These are phyloP conservation scores for Acacia pycnantha DNA, from an alignment of 331 rosid species.

Conservation along the genomic window DNA sequence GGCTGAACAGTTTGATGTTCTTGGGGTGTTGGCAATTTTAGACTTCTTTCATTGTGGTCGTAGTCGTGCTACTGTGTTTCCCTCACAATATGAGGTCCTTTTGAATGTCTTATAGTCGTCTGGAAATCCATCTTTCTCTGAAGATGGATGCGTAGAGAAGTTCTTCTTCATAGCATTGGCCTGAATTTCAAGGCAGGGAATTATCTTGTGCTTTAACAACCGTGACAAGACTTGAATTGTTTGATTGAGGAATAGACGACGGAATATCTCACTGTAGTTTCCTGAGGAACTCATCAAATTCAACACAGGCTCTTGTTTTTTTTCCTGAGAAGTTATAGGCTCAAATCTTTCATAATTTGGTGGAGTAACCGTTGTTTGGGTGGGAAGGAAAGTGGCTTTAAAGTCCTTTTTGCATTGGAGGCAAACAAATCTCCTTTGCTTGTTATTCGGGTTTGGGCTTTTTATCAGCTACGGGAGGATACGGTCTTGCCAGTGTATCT, in stretches of 20 bases:
- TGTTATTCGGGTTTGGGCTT: not conserved
- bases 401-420: conserved; percentile 1
- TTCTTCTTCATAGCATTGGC: conserved; percentile 30
- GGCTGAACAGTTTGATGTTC: conserved; percentile 36
- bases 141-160: conserved; percentile 59
- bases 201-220: conserved; percentile 24
- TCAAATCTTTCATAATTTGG: conserved; percentile 32
- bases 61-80: conserved; percentile 14
- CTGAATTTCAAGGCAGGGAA: conserved; percentile 24
- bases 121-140: conserved; percentile 55
- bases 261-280: conserved; percentile 13
- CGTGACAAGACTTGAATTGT: conserved; percentile 13
- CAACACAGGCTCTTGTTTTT: not conserved
- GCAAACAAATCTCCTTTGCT: not conserved
- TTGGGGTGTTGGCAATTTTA: conserved; percentile 27
- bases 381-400: not conserved
- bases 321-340: conserved; percentile 16
- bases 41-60: conserved; percentile 22
- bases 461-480: conserved; percentile 1
- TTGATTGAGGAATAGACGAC: conserved; percentile 17
- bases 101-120: conserved; percentile 41
- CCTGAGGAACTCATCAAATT: conserved; percentile 17
- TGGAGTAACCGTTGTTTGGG: conserved; percentile 13
- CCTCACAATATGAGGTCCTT: conserved; percentile 40
- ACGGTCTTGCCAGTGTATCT: not conserved